Conservation (phyloP, 148 eudicot genomes). For the Vaccinium myrtillus region DNA sequence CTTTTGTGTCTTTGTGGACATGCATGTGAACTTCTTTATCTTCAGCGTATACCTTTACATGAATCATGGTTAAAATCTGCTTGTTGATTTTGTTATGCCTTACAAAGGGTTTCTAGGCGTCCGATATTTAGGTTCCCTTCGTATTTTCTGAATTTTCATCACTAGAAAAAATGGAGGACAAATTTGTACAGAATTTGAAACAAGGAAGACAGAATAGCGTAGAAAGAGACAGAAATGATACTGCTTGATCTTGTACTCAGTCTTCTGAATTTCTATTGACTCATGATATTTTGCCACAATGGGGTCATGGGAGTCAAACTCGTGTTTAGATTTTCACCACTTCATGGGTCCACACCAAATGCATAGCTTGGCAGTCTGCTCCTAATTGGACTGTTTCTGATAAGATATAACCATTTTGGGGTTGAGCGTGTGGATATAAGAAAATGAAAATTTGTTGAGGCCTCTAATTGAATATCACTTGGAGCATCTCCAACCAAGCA, state of each 20-base stretch:
- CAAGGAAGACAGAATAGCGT: background rate
- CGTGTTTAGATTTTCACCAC: constrained; percentile 5
- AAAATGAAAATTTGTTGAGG: background rate
- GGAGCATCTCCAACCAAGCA: no score
- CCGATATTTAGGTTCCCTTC: background rate
- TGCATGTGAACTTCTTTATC: constrained; percentile 1
- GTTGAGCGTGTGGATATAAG: background rate
- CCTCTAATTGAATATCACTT: background rate
- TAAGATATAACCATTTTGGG: background rate
- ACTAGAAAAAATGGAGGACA: background rate
- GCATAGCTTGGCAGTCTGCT: background rate
- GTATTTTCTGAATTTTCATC: background rate
- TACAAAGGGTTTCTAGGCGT: background rate
- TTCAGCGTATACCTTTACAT: background rate
- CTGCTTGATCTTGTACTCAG: background rate
- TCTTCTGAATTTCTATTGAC: background rate
- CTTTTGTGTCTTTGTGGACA: constrained; percentile 6
- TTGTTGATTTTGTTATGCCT: background rate
- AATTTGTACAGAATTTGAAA: background rate
- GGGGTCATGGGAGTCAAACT: background rate
- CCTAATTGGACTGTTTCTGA: background rate
- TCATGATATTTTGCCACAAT: background rate
- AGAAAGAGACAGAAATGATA: background rate
- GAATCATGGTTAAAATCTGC: no score
- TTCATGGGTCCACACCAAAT: background rate